Percentiles rank a stretch among this genome's conserved stretches.
Evolutionary conservation across 2,329 filamentous ascomycete species (phyloP).

Genomic region (Fusarium buharicum): DNA sequence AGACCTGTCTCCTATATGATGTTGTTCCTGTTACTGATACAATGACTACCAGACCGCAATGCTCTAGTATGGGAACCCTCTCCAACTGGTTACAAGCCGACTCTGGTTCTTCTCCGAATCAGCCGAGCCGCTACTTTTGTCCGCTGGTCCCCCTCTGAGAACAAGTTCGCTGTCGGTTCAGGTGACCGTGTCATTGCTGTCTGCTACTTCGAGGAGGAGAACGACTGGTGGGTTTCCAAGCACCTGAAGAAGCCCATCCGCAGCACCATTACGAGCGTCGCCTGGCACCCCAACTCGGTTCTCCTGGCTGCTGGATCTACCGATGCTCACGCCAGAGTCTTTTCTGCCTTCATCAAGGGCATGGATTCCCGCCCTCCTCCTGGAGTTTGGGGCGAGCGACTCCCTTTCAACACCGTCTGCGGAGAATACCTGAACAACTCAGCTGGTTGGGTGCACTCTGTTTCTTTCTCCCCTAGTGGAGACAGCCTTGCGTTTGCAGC

Average conservation of each 20-base stretch:
- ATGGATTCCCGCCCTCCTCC: constrained; percentile 87
- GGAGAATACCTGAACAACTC: constrained; percentile 97
- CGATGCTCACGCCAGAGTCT: constrained; percentile 93
- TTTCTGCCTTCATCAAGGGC: constrained; percentile 96
- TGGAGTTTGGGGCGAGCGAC: constrained; percentile 90
- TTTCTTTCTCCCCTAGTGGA: constrained; percentile 91
- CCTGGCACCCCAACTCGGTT: constrained; percentile 98
- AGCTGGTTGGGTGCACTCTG: constrained; percentile 94
- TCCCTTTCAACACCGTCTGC: constrained; percentile 98
- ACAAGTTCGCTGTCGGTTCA: constrained; percentile 96
- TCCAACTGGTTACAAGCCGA: constrained; percentile 93
- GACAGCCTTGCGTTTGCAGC: constrained; percentile 93
- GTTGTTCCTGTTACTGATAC: constrained; percentile 15
- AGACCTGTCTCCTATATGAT: neutral
- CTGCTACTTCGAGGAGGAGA: constrained; percentile 99
- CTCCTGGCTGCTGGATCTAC: constrained; percentile 95
- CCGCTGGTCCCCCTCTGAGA: constrained; percentile 95
- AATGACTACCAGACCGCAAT: constrained; percentile 77
- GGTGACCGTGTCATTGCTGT: constrained; percentile 95
- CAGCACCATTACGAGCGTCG: constrained; percentile 93
- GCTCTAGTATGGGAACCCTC: constrained; percentile 98
- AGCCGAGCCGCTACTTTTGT: constrained; percentile 97
- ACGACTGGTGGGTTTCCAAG: constrained; percentile 99
- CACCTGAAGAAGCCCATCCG: constrained; percentile 99
- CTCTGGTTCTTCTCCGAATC: constrained; percentile 94